Evolutionary conservation across 2,329 filamentous ascomycete species (phyloP), one percentile per base, ranked within the genome.

Genomic region (Stachybotrys chartarum): DNA sequence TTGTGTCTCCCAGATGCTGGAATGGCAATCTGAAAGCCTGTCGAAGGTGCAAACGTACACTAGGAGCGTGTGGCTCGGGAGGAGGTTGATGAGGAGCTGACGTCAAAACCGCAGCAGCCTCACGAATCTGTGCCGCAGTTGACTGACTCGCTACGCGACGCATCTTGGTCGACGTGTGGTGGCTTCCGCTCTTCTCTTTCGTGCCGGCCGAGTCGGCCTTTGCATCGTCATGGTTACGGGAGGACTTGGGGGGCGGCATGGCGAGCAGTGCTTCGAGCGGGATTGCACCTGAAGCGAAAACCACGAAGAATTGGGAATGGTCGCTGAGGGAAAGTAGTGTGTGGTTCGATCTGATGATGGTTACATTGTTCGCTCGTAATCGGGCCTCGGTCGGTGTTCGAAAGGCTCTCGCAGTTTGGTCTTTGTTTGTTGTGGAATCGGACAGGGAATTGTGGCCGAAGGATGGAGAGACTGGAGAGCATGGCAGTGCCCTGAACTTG

Each of bases 91-190:
- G 56, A 16, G 69, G 66, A 47, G 67, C 63, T 46, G 70, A 68
- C 30, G 70, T 66, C 12, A 69, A 64, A 52, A 70, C 75, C 58
- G 70, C 76, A 58, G 70, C 69, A 50, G 70, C 71, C 51, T 81
- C 77, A 63, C 74, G 74, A 53, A 75, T 66, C 45, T 78, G 68
- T 35, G 70, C 75, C 17, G 75, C 73, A 47, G 77, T 79, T 12
- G 74, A 74, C 55, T 78, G 78, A 66, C 78, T 82, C 55, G 75
- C 79, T 16, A 76, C 77, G 44, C 81, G 77, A 54, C 80, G 79
- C 70, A 82, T 75, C 67, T 84, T 84, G 57, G 78, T 74, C 54
- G 78, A 78, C 16, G 74, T 65, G 54, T 74, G 68, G 16, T 73
- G 72, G 55, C 67, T 66, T 53, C 70, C 70, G 57, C 70, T 72